A percentile compares a stretch with the other conserved stretches of the same genome.
These are phyloP conservation scores for Solanum pennellii DNA, from an alignment of 257 asterid genomes.

Conservation along the genomic window DNA sequence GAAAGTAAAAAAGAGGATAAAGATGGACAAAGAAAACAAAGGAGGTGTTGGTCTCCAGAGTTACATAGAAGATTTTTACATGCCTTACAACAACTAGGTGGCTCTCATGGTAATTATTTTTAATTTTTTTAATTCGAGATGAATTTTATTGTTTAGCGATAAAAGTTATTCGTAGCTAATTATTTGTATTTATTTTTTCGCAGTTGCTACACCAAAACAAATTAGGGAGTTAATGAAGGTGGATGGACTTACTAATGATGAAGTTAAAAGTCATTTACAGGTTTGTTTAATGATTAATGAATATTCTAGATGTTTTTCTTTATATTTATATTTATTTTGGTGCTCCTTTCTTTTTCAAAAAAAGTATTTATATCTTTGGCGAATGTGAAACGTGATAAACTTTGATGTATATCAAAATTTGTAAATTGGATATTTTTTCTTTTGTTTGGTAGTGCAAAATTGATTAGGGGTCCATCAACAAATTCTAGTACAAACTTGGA, in stretches of 20 bases:
- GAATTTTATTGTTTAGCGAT: not conserved
- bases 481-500: not conserved
- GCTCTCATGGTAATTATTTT: constrained; percentile 35
- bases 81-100: constrained; percentile 59
- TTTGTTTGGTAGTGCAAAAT: not conserved
- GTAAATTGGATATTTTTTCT: not conserved
- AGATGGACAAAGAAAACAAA: constrained; percentile 36
- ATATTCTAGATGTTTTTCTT: not conserved
- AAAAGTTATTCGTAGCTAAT: not conserved
- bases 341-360: not conserved
- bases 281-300: constrained; percentile 10
- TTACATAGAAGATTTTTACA: constrained; percentile 47
- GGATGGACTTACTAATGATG: constrained; percentile 69
- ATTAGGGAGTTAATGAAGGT: constrained; percentile 64
- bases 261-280: constrained; percentile 70
- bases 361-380: not conserved
- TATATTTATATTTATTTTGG: not conserved
- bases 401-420: not conserved
- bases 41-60: constrained; percentile 69
- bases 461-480: not conserved
- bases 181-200: not conserved
- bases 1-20: constrained; percentile 27
- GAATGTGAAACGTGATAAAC: not conserved
- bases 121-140: not conserved
- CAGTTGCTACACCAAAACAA: constrained; percentile 63